Evolutionary conservation across 345 rosid species (phyloP), one percentile per base, ranked within the genome.

Genomic region (Streptanthus diversifolius): DNA sequence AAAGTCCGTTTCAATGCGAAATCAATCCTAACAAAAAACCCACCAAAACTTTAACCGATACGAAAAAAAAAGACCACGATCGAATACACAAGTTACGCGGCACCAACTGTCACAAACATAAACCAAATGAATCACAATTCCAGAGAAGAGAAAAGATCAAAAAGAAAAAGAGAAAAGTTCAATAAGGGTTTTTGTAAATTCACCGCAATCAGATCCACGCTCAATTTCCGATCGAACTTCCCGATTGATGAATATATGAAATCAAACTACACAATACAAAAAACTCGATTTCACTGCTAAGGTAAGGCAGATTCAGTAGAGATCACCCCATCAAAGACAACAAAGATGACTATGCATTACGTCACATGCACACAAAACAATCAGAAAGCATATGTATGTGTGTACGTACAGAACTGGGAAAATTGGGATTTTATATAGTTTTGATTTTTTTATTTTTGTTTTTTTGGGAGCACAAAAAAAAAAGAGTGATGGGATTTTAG

Each of bases 201-300:
- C 72, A 77, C 80, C 76, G 62, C 14, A 77, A 77, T 64, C 72
- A 77, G 80, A 77, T 77, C 80, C 76, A 71, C 72, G 41, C 68
- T 77, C 76, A 66, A 77, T 11, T 12, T 40, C 19, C n/a, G 60
- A 76, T 44, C 37, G 22, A 53, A 57, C 32, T 58, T 49, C 35
- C 27, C 8, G 36, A 53, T 4, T 53, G 45, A 69, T 0, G 22
- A 67, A 13, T 41, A 60, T 0, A 56, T 62, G 32, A 63, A 54
- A 70, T 62, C 71, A 54, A 61, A 68, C 55, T 39, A 17, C 63
- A 41, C 22, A 24, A 35, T 43, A 25, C 10, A 44, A 35, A 17
- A 25, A 68, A 55, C 61, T 63, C 66, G 72, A 77, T 70, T 76
- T 21, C 71, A 71, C 71, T 30, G 32, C 8, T 61, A 66, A 59